Evolutionary conservation across 2,329 filamentous ascomycete genomes (phyloP), one percentile per base, ranked within the genome.

Genomic region (Trichoderma koningii): DNA sequence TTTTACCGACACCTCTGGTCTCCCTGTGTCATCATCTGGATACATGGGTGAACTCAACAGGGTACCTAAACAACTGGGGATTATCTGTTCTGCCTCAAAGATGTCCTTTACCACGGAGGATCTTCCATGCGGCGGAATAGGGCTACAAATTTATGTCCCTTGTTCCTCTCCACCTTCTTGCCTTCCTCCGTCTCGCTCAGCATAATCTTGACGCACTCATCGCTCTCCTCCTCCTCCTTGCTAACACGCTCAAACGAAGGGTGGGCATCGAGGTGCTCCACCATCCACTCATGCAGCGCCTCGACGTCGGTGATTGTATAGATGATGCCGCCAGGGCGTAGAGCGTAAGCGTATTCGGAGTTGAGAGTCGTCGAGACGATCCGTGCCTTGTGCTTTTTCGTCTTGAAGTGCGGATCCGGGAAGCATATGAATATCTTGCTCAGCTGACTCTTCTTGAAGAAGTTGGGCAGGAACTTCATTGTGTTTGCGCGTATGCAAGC

Each of bases 401-500:
- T 87, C 79, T 99, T 99, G 83, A 99, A 99, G 78, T 99, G 95
- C 66, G 95, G 95, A 73, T 99, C 95, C 0, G 95, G 95, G 75
- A 99, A 99, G 81, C 95, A 99, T 72, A 99, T 91, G 77, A 99
- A 99, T 74, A 98, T 91, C 75, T 96, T 96, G 68, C 84, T 86
- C 15, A 99, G 86, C 75, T 97, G 93, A 15, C 80, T 82, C 72
- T 89, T 90, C 63, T 79, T 81, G 82, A 99, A 98, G 82, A 97
- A 97, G 75, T 99, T 98, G 68, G 96, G 94, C n/a, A 99, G 82
- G 77, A 98, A 99, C 76, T 99, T 99, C 95, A 99, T 99, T 5
- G 92, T 92, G 80, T 99, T 99, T 69, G 92, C 91, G 68, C 95
- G 89, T 55, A 99, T 82, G 74, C 92, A 96, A 41, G 90, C 88